Base-by-base conservation (phyloP, 768 basidiomycete species). In the Peribolospora kevripleyi region DNA sequence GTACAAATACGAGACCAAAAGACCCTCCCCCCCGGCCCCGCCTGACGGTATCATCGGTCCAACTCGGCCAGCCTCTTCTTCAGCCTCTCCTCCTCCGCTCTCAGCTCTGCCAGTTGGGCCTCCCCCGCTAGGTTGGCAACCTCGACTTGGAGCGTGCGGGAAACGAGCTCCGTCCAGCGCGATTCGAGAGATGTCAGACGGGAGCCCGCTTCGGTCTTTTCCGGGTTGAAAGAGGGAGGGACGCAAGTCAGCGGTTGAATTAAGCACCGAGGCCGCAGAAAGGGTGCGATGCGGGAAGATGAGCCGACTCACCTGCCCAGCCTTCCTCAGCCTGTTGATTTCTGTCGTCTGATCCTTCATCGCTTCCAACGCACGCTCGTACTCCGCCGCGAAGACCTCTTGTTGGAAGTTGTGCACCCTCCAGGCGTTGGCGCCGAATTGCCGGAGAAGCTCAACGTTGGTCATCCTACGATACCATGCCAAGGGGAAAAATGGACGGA, bases 121-220 rank as follows among this genome's bases (percentile, higher is more conserved):
- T 87, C 85, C 67, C 91, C 67, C 36, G 86, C 86, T 47, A 79
- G 74, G 65, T 86, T 88, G 11, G 88, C 90, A 78, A 95, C 80
- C 72, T 93, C 88, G 60, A 91, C 82, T 68, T 93, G 90, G 56
- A 95, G 70, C 48, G 88, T 81, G 53, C 69, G 81, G 53, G 85
- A 86, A 55, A 95, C 79, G 50, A 93, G 72, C 68, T 90, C 84
- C 25, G 84, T 90, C 90, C 90, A 95, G 58, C 80, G 75, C 42
- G 76, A 81, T 68, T 93, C 88, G 56, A 93, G 69, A 7, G 76
- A 71, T 41, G 77, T 81, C 57, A 95, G 70, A 61, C 87, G 83
- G 52, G 76, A 73, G 54, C 87, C 87, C 25, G 80, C 69, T 6
- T 73, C 76, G 48, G 81, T 83, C 82, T 93, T 63, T 8, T 1